A percentile compares a stretch with the other conserved stretches of the same genome.
Evolutionary conservation across 345 rosid species (phyloP).

Genomic region (Draba incana): DNA sequence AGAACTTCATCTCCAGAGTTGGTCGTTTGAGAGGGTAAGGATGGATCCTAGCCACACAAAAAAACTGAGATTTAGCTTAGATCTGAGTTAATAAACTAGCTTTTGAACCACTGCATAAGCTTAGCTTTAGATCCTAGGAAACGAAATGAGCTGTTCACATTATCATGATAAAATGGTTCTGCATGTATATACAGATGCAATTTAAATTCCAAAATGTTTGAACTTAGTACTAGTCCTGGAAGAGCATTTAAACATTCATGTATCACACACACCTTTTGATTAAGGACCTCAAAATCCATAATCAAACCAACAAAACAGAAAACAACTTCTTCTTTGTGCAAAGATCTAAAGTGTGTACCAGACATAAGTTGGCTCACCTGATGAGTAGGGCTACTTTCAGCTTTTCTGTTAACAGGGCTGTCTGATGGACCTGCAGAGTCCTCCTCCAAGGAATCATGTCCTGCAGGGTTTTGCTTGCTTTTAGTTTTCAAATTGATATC

Average conservation of each 20-base stretch:
- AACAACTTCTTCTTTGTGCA: constrained; percentile 8
- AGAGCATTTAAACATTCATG: neutral
- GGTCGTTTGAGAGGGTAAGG: constrained; percentile 52
- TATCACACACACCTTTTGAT: neutral
- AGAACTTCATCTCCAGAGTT: constrained; percentile 50
- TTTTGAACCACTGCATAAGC: constrained; percentile 19
- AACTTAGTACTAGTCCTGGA: neutral
- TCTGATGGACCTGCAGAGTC: constrained; percentile 39
- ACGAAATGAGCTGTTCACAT: neutral
- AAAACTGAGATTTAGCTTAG: constrained; percentile 18
- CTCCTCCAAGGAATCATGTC: constrained; percentile 31
- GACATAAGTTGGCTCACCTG: constrained; percentile 27
- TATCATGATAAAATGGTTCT: neutral
- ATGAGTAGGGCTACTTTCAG: constrained; percentile 40
- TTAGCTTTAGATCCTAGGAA: neutral
- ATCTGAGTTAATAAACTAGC: constrained; percentile 17
- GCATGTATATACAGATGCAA: neutral
- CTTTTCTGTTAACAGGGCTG: constrained; percentile 35
- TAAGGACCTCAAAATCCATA: constrained; percentile 1
- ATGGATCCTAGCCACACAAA: constrained; percentile 52
- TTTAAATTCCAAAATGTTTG: neutral
- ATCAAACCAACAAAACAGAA: constrained; percentile 17
- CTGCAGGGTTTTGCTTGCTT: constrained; percentile 26
- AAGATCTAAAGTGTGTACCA: neutral
- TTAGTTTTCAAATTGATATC: constrained; percentile 25